These are phyloP conservation scores for Wickerhamiella dianesei DNA, from an alignment of 805 yeast genomes.

Conservation along the genomic window DNA sequence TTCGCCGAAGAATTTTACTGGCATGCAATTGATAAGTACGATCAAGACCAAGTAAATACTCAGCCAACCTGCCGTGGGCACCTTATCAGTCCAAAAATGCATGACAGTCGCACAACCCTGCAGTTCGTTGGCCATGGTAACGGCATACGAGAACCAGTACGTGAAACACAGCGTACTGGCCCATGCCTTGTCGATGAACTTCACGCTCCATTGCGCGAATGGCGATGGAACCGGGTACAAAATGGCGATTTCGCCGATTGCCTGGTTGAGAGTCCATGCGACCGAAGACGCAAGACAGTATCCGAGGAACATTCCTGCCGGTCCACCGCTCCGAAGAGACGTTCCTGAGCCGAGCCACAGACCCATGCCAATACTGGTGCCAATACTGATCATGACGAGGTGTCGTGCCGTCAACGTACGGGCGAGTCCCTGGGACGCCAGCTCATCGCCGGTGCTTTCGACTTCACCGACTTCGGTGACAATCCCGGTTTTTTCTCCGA, in stretches of 20 bases:
- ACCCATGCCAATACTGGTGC: slow-evolving; percentile 73
- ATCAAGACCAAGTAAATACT: slow-evolving; percentile 39
- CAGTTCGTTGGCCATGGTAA: slow-evolving; percentile 46
- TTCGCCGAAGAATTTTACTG: slow-evolving; percentile 48
- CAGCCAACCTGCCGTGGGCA: slow-evolving; percentile 42
- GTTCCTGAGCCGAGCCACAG: slow-evolving; percentile 39
- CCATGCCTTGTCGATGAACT: slow-evolving; percentile 45
- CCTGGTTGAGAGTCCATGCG: slow-evolving; percentile 45
- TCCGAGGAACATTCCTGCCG: slow-evolving; percentile 44
- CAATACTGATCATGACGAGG: slow-evolving; percentile 51
- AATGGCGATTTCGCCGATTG: slow-evolving; percentile 56
- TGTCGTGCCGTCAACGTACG: slow-evolving; percentile 30
- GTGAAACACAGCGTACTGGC: slow-evolving; percentile 58
- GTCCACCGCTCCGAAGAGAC: slow-evolving; percentile 33
- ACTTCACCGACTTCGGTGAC: neutral
- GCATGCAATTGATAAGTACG: slow-evolving; percentile 37
- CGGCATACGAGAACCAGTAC: slow-evolving; percentile 49
- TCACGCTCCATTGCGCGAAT: slow-evolving; percentile 38
- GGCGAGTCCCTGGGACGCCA: slow-evolving; percentile 7
- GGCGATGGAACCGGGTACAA: slow-evolving; percentile 45
- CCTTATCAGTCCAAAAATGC: slow-evolving; percentile 34
- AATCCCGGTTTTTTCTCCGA: neutral
- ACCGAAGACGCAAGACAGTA: slow-evolving; percentile 45
- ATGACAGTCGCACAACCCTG: slow-evolving; percentile 43
- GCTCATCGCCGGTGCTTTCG: neutral